phyloP scores from a whole-genome alignment of 768 basidiomycete species.

The Rossbeevera mucosa region DNA sequence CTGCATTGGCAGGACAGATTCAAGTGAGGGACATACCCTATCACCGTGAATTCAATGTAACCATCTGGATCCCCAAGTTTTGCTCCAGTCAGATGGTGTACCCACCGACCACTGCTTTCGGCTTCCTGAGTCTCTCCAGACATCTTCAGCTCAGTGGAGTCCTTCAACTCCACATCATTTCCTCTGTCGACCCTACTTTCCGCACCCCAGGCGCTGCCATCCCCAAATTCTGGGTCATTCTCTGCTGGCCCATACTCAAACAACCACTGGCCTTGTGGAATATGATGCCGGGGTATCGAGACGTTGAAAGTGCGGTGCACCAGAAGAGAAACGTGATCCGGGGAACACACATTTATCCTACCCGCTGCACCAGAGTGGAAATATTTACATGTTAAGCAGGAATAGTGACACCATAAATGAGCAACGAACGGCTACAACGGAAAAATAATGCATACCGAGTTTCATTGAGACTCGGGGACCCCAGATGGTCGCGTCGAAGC shows the following conservation, averaged over 20 bases:
- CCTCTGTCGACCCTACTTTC: slow-evolving; percentile 5
- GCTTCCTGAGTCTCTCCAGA: slow-evolving; percentile 26
- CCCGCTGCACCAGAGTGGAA: slow-evolving; percentile 49
- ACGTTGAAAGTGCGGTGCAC: slow-evolving; percentile 92
- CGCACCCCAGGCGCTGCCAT: slow-evolving; percentile 27
- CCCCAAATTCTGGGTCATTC: slow-evolving; percentile 70
- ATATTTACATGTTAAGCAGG: not conserved
- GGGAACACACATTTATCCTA: slow-evolving; percentile 84
- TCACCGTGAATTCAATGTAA: slow-evolving; percentile 76
- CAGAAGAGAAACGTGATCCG: slow-evolving; percentile 88
- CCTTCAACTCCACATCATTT: slow-evolving; percentile 12
- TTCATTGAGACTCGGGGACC: slow-evolving; percentile 78
- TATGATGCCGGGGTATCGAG: slow-evolving; percentile 89
- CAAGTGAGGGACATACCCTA: slow-evolving; percentile 47
- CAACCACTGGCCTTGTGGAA: slow-evolving; percentile 72
- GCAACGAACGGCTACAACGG: not conserved
- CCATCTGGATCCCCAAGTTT: slow-evolving; percentile 65
- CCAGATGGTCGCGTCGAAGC: slow-evolving; percentile 87
- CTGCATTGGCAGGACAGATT: not conserved
- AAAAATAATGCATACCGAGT: slow-evolving; percentile 49
- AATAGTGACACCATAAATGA: not conserved
- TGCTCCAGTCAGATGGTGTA: slow-evolving; percentile 64
- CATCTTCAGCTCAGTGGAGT: not conserved
- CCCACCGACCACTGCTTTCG: slow-evolving; percentile 72
- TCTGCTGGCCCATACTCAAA: slow-evolving; percentile 85